Percentiles rank a stretch among this genome's conserved stretches.
Evolutionary conservation across 768 basidiomycete species (phyloP).

Genomic region (Lyophyllum semitale): DNA sequence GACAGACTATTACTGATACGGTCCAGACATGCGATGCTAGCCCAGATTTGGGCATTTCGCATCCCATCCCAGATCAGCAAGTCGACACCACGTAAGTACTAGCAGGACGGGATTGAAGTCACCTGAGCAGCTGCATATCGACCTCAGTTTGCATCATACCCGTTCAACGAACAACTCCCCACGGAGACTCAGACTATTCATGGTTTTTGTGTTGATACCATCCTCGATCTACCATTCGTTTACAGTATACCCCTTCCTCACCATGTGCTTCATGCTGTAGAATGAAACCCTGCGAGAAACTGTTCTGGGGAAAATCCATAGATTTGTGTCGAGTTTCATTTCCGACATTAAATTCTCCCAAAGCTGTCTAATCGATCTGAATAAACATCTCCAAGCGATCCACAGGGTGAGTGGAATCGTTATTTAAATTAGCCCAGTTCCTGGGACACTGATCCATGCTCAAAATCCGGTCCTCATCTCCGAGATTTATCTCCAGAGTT

Average conservation of each 20-base stretch:
- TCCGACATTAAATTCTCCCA: too few species aligned
- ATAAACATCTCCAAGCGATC: constrained; percentile 6
- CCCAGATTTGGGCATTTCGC: constrained; percentile 6
- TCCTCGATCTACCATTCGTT: background rate
- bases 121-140: background rate
- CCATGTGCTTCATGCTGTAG: background rate
- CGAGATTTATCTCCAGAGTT: constrained; percentile 13
- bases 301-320: background rate
- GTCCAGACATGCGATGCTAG: constrained; percentile 1
- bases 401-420: constrained; percentile 1
- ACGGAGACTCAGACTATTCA: too few species aligned
- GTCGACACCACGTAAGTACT: background rate
- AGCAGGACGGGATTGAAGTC: background rate
- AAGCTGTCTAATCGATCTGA: background rate
- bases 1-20: background rate
- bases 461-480: constrained; percentile 10
- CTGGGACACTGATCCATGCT: background rate
- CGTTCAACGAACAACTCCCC: background rate
- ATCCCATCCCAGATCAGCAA: background rate
- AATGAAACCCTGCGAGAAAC: background rate
- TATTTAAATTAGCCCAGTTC: background rate
- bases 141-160: background rate
- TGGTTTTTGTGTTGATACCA: too few species aligned
- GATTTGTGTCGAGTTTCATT: background rate
- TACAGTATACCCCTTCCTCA: background rate